Base-by-base conservation (phyloP, 139 green algal species). In the Asterochloris erici region DNA sequence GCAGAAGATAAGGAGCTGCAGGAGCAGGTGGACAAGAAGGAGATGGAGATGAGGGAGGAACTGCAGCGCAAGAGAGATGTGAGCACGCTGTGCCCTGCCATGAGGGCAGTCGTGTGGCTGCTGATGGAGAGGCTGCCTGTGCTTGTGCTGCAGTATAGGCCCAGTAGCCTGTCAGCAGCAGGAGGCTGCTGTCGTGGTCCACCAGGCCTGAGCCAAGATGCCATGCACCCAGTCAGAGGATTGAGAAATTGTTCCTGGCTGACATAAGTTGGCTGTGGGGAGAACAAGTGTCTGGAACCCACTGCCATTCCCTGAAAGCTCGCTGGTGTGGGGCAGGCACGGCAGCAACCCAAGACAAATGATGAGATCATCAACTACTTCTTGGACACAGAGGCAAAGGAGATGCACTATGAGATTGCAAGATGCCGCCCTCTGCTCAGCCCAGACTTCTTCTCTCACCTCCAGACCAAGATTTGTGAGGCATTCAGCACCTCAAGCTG, bases 391-490 rank as follows among this genome's bases (percentile, higher is more conserved):
- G 87, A 96, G 74, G 86, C 89, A 10, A 86, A 92, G 38, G 95
- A 98, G 54, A 96, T 98, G 91, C 87, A 96, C 78, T 98, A 87
- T 85, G 95, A 98, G 87, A 85, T 96, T 16, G 92, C 94, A 12
- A 86, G 92, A 6, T 96, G 90, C 87, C 82, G 89, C 24, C 89
- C 87, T 16, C 64, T 77, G 28, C 60, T 95, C 12, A 88, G 77
- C 10, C 47, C 85, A 9, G 87, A 87, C 14, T 95, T 95, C 80
- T 91, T 94, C 47, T 54, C 74, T 11, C 29, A 84, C 29, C 79
- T 95, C 19, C 76, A 87, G 27, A 19, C 27, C 13, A 61, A 89
- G 68, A 89, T 94, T 75, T 78, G 90, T 88, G 79, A 13, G 85
- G 29, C n/a, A 17, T 16, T 63, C 26, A 21, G 27, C 69, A 63